phyloP scores from a whole-genome alignment of 306 rosid species.

The Herpetospermum pedunculosum region DNA sequence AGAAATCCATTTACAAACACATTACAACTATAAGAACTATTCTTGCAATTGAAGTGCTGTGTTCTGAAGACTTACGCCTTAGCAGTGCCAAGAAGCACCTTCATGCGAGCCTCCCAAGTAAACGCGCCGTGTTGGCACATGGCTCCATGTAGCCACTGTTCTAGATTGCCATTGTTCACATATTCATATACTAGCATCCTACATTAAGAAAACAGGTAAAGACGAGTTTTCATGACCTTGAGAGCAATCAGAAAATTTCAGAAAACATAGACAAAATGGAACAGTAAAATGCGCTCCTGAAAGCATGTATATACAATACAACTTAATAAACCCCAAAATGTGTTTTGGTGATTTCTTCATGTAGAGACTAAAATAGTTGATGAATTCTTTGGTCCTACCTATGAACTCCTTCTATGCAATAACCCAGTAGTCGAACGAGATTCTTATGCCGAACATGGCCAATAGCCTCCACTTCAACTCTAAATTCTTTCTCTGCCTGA shows the following conservation, averaged over 20 bases:
- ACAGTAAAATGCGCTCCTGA: background rate
- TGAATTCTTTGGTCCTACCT: slow-evolving; percentile 31
- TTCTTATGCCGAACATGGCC: slow-evolving; percentile 95
- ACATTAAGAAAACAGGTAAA: slow-evolving; percentile 9
- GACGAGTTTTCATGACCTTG: background rate
- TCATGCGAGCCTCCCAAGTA: slow-evolving; percentile 92
- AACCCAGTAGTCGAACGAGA: slow-evolving; percentile 87
- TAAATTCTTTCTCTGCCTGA: slow-evolving; percentile 94
- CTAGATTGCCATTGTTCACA: slow-evolving; percentile 90
- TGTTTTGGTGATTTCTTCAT: background rate
- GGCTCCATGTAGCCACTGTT: slow-evolving; percentile 89
- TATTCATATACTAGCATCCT: slow-evolving; percentile 94
- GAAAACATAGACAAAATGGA: background rate
- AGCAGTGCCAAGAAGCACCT: slow-evolving; percentile 78
- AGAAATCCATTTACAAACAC: background rate
- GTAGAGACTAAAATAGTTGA: background rate
- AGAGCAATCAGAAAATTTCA: background rate
- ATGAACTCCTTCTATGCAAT: slow-evolving; percentile 84
- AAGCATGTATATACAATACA: background rate
- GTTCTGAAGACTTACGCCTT: slow-evolving; percentile 67
- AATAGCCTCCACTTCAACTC: slow-evolving; percentile 97
- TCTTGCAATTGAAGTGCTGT: background rate
- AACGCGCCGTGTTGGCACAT: slow-evolving; percentile 60
- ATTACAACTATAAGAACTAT: background rate
- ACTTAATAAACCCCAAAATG: background rate